Evolutionary conservation across 805 yeast genomes (phyloP).

Genomic region (Wickerhamiella australiensis): DNA sequence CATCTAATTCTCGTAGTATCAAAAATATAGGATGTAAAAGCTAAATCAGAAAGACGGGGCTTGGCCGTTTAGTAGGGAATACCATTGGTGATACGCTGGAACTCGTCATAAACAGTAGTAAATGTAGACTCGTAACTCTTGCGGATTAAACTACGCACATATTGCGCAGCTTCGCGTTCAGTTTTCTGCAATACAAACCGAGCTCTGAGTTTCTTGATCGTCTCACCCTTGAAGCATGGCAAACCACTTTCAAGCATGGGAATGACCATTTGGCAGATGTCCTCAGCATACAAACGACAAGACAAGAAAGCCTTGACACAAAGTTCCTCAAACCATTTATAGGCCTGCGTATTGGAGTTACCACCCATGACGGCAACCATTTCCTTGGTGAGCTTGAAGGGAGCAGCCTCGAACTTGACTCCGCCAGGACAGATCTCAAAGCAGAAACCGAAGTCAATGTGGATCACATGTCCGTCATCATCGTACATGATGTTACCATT

Average conservation of each 20-base stretch:
- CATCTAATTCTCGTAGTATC: neutral
- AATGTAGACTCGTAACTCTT: slow-evolving; percentile 77
- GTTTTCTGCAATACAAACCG: slow-evolving; percentile 72
- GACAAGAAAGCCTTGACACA: slow-evolving; percentile 88
- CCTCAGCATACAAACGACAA: slow-evolving; percentile 75
- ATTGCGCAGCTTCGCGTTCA: slow-evolving; percentile 74
- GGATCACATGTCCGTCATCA: slow-evolving; percentile 86
- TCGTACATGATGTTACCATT: slow-evolving; percentile 91
- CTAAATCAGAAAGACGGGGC: neutral
- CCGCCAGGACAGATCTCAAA: slow-evolving; percentile 99
- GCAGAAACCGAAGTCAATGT: slow-evolving; percentile 96
- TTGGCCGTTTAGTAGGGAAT: slow-evolving; percentile 66
- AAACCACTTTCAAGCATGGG: slow-evolving; percentile 94
- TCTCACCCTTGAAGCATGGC: slow-evolving; percentile 85
- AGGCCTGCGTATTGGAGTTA: slow-evolving; percentile 67
- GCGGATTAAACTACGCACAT: slow-evolving; percentile 61
- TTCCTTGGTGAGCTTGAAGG: slow-evolving; percentile 90
- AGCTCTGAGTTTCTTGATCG: slow-evolving; percentile 61
- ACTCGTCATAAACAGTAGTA: slow-evolving; percentile 94
- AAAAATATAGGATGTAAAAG: too few relatives aligned
- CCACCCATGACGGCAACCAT: slow-evolving; percentile 98
- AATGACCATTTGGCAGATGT: slow-evolving; percentile 67
- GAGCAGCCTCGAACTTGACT: slow-evolving; percentile 94
- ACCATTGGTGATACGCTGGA: slow-evolving; percentile 92
- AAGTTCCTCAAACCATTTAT: slow-evolving; percentile 84